Evolutionary conservation across 2,329 filamentous ascomycete species (phyloP).

Genomic region (Penicillium sp.): DNA sequence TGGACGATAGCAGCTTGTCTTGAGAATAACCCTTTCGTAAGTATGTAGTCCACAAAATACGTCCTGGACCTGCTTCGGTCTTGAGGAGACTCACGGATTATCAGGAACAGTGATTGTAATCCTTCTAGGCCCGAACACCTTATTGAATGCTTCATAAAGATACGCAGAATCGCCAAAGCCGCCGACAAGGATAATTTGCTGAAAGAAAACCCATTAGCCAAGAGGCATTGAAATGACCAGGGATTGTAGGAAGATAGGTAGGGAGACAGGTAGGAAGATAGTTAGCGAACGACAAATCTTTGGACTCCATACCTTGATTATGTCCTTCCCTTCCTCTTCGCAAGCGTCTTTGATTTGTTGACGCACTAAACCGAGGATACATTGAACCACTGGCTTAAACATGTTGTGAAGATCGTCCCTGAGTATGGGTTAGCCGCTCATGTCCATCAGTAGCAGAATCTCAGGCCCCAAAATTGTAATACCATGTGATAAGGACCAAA

Average conservation of each 20-base stretch:
- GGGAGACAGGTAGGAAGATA: no score
- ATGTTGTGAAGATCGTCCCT: not conserved
- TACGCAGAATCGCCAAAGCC: not conserved
- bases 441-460: not conserved
- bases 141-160: not conserved
- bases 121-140: not conserved
- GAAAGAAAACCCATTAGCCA: not conserved
- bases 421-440: not conserved
- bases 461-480: not conserved
- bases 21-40: not conserved
- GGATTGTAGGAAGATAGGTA: no score
- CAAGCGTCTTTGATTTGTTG: not conserved
- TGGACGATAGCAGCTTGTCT: not conserved
- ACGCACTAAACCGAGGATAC: not conserved
- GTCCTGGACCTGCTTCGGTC: no score
- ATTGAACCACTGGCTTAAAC: not conserved
- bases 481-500: not conserved
- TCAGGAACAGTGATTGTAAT: not conserved
- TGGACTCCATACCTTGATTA: not conserved
- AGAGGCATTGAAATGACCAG: no score
- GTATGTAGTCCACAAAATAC: not conserved
- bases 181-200: constrained; percentile 4
- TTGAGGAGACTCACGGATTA: not conserved
- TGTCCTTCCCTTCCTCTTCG: not conserved
- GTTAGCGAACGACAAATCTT: not conserved